These are phyloP conservation scores for Daldinia concentrica DNA, from an alignment of 495 filamentous ascomycete species.

Conservation along the genomic window DNA sequence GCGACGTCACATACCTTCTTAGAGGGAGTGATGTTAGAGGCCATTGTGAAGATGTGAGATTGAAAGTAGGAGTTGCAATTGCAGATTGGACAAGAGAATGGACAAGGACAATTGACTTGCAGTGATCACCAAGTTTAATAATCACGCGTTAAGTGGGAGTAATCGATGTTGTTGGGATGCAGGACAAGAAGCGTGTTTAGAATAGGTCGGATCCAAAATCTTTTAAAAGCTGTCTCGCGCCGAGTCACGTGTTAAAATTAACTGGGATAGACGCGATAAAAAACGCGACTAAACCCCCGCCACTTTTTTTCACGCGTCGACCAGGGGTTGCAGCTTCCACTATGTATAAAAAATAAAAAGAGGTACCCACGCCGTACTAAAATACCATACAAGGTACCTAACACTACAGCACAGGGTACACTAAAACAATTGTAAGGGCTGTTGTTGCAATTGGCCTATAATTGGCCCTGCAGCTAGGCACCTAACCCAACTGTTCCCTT, in stretches of 20 bases:
- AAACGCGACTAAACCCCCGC: constrained; percentile 32
- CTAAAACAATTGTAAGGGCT: neutral
- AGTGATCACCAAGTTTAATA: constrained; percentile 22
- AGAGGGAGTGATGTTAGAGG: constrained; percentile 80
- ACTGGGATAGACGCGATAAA: constrained; percentile 18
- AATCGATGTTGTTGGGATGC: constrained; percentile 36
- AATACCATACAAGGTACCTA: neutral
- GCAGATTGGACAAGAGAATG: constrained; percentile 14
- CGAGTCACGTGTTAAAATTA: constrained; percentile 43
- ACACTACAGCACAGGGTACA: neutral
- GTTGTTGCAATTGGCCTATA: neutral
- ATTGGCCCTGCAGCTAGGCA: constrained; percentile 1
- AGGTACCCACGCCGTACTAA: neutral
- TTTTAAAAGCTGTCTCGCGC: constrained; percentile 44
- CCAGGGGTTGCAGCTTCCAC: neutral
- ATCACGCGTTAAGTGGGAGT: constrained; percentile 30
- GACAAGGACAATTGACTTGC: constrained; percentile 22
- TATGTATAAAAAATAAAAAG: too few species aligned
- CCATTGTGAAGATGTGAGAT: constrained; percentile 60
- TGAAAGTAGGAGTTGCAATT: constrained; percentile 14
- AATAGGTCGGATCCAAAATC: constrained; percentile 32
- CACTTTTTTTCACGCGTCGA: constrained; percentile 22
- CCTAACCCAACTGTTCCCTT: constrained; percentile 10
- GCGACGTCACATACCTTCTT: constrained; percentile 73
- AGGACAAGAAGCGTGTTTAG: constrained; percentile 31